Base-by-base conservation (phyloP, 805 yeast genomes). In the Pichia deserticola region DNA sequence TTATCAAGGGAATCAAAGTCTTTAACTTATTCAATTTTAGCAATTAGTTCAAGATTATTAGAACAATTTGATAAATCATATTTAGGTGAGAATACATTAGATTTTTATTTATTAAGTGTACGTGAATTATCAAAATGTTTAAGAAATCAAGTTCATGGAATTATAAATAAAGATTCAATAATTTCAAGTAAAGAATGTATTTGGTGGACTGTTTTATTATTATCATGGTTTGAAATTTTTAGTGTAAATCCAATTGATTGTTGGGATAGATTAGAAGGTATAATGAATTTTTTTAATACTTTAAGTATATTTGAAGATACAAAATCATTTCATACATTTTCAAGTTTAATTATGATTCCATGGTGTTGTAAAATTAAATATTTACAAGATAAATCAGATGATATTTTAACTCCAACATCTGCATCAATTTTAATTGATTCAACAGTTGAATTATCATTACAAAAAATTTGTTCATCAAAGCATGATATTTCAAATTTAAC, bases 201-300 rank as follows among this genome's bases (percentile, higher is more conserved):
- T 60, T 64, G 12, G 61, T 71, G 15, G 56, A 61, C 76, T 1
- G 71, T 77, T 57, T 67, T 73, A 2, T 52, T 74, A 34, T 59
- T 75, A 7, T 66, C 74, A 57, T 70, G 68, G 15, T 67, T 73
- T 51, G 77, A 73, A 53, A 60, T 73, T 59, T 64, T 75, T 65
- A 64, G 72, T 32, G 45, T 47, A 5, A 34, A 64, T 68, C 7
- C 64, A 66, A 5, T 68, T 71, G 10, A 61, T 59, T 44, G 59
- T 65, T 50, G 70, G 76, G 75, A 57, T 72, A 45, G 64, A 65
- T 36, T 72, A 67, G 50, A 58, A 70, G 20, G 70, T 62, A 51
- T 75, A 71, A 9, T 70, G 72, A 28, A 36, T 30, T 50, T 50
- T 25, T 42, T 74, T 47, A 61, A 66, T 38, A 65, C 71, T 12